Conservation (phyloP, 1,284 basidiomycete genomes). For the Phellopilus nigrolimitatus region DNA sequence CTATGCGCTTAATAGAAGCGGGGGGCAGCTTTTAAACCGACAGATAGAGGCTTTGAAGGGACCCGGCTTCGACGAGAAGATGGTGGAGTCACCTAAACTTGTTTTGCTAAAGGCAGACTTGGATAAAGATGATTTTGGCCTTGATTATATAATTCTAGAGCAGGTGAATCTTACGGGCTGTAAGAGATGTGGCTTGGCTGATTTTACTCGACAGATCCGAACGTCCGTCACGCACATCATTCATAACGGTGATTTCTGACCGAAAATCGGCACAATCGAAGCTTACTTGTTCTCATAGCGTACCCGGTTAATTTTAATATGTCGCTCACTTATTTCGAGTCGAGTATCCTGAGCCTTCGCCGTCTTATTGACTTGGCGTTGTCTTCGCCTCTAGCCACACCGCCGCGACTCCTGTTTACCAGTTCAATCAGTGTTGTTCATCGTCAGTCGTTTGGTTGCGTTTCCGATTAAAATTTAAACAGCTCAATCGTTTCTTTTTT, state of each 20-base stretch:
- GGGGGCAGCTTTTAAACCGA: constrained; percentile 22
- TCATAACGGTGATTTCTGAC: constrained; percentile 19
- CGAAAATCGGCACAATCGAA: not conserved
- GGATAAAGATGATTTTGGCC: constrained; percentile 23
- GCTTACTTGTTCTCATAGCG: constrained; percentile 25
- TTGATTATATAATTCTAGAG: constrained; percentile 23
- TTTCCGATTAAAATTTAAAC: not conserved
- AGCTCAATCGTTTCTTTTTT: not conserved
- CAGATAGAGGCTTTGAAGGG: constrained; percentile 27
- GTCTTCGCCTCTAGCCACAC: constrained; percentile 23
- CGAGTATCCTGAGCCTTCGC: constrained; percentile 23
- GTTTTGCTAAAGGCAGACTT: constrained; percentile 30
- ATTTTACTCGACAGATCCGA: constrained; percentile 19
- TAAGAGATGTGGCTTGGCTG: not conserved
- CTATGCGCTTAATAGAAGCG: constrained; percentile 32
- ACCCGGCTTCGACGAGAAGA: constrained; percentile 25
- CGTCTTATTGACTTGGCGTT: constrained; percentile 29
- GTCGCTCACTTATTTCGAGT: constrained; percentile 25
- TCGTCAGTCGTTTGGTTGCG: constrained; percentile 18
- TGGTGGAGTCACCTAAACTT: constrained; percentile 27
- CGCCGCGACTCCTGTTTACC: constrained; percentile 30
- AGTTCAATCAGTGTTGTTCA: constrained; percentile 32
- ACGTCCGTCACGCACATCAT: constrained; percentile 21
- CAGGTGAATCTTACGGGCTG: constrained; percentile 26
- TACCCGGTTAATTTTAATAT: constrained; percentile 35